phyloP scores from a whole-genome alignment of 1,139 yeast species.

The Hemisphaericaspora subhashii region DNA sequence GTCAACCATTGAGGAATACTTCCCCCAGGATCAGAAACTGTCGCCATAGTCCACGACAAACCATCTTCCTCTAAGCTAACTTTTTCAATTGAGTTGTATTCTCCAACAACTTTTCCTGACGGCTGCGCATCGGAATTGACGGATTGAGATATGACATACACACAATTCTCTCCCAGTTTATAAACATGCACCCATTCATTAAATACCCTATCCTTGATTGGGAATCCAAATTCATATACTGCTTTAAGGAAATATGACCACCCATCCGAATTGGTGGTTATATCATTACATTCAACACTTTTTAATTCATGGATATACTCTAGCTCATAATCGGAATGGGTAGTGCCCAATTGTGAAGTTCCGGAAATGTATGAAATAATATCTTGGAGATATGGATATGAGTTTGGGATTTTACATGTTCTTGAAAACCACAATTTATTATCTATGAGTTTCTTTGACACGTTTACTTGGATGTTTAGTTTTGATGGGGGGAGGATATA shows the following conservation, averaged over 20 bases:
- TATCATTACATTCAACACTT: slow-evolving; percentile 14
- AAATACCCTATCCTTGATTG: slow-evolving; percentile 53
- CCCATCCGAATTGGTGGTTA: slow-evolving; percentile 11
- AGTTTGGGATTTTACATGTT: background rate
- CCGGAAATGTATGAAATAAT: slow-evolving; percentile 6
- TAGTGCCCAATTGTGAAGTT: slow-evolving; percentile 16
- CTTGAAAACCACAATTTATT: slow-evolving; percentile 2
- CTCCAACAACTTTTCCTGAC: slow-evolving; percentile 35
- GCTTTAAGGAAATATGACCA: slow-evolving; percentile 28
- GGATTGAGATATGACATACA: slow-evolving; percentile 55
- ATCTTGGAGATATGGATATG: background rate
- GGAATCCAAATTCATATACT: slow-evolving; percentile 51
- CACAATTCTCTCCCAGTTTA: slow-evolving; percentile 24
- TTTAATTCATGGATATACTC: slow-evolving; percentile 34
- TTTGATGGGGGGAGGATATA: background rate
- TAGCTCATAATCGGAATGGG: slow-evolving; percentile 37
- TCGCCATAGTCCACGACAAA: slow-evolving; percentile 65
- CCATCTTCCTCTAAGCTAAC: slow-evolving; percentile 34
- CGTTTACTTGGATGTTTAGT: background rate
- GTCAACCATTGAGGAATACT: slow-evolving; percentile 64
- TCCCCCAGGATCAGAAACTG: slow-evolving; percentile 68
- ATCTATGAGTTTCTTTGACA: background rate
- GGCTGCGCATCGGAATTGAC: slow-evolving; percentile 20
- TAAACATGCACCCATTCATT: slow-evolving; percentile 55
- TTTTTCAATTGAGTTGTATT: slow-evolving; percentile 61